Conservation (phyloP, 2,329 filamentous ascomycete genomes). For the Trichoderma sp. region DNA sequence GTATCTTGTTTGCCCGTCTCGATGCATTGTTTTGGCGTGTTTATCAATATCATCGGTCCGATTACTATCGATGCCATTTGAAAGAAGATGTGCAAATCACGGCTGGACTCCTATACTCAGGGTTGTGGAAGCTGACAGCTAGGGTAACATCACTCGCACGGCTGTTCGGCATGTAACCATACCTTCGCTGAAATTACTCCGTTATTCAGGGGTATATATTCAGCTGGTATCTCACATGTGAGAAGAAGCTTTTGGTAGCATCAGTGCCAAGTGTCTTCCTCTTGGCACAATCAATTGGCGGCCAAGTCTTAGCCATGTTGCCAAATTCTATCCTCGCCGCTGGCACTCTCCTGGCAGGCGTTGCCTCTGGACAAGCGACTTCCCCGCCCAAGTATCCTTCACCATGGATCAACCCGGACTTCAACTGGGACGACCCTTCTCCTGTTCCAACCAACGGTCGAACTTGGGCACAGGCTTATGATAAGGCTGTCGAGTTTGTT, state of each 20-base stretch:
- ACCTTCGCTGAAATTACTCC: background rate
- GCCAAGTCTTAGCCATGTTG: background rate
- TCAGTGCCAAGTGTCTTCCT: conserved; percentile 8
- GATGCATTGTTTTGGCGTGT: background rate
- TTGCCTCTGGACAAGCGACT: conserved; percentile 5
- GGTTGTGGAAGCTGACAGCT: background rate
- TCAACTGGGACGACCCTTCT: conserved; percentile 11
- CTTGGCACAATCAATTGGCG: background rate
- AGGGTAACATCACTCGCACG: background rate
- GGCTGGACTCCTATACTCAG: background rate
- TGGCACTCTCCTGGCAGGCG: background rate
- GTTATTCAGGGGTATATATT: conserved; percentile 14
- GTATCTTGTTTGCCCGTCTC: background rate
- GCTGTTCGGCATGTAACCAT: background rate
- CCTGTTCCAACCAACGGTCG: conserved; percentile 1
- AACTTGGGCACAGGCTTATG: conserved; percentile 4
- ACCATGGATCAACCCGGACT: conserved; percentile 6
- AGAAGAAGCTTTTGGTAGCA: conserved; percentile 3
- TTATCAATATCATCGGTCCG: conserved; percentile 2
- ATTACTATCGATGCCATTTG: background rate
- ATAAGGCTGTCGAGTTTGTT: conserved; percentile 10
- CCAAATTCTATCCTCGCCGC: background rate
- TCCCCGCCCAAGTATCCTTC: conserved; percentile 9
- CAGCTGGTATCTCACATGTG: background rate
- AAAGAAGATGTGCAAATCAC: background rate